Base-by-base conservation (phyloP, 495 filamentous ascomycete species). In the Astrocystis sublimbata region DNA sequence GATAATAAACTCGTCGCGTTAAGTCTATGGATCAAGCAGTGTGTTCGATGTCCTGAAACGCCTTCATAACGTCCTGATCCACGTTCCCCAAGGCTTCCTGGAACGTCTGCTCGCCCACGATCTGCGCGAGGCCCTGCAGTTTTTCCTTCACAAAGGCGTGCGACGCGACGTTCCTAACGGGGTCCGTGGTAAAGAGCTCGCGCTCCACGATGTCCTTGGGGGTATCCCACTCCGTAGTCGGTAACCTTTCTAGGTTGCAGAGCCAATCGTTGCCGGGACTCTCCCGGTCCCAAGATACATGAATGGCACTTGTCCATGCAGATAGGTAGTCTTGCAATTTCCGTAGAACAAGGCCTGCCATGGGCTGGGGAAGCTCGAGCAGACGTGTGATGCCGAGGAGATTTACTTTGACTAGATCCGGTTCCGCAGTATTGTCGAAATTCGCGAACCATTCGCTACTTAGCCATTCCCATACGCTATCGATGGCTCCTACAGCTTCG, bases 401-500 rank as follows among this genome's bases (percentile, higher is more conserved):
- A 64, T 88, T 89, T 10, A 97, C 81, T 74, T 98, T 98, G 74
- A 89, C 85, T 42, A 87, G 82, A 33, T 82, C 85, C 4, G 84
- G 78, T 71, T 92, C 86, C 41, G 84, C 86, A 72, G 96, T 92
- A 71, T 85, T 88, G 67, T 94, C 90, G 66, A 96, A 91, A 66
- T 93, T 88, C 36, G 76, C 73, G 76, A 97, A 96, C 94, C 94
- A 98, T 73, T 96, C 92, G 0, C 82, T 78, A 41, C 91, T 74
- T 30, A 98, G 79, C 92, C 92, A 96, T 42, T 88, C 74, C 63
- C 81, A 83, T 26, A 82, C 77, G 36, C 87, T 81, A 3, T 80
- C 74, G 17, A 75, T 49, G 46, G 72, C 65, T 38, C 70, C 62
- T 43, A 85, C 68, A 12, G 69, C 66, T 9, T 69, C 65, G 21